Percentiles rank a stretch among this genome's conserved stretches.
Evolutionary conservation across 805 yeast species (phyloP).

Genomic region (Torulaspora delbrueckii): DNA sequence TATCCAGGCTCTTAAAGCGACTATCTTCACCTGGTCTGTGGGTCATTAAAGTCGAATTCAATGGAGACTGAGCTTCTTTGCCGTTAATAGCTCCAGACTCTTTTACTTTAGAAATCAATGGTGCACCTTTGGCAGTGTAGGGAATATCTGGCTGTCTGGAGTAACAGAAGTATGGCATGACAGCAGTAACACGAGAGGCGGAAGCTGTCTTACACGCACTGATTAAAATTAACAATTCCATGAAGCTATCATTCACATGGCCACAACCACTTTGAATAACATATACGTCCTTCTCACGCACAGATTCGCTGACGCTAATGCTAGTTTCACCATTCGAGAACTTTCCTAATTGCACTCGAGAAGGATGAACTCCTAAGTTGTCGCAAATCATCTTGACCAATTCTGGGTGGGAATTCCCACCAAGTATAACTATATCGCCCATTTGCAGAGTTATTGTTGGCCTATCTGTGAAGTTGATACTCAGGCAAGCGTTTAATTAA

Average conservation of each 20-base stretch:
- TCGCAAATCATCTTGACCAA: slow-evolving; percentile 72
- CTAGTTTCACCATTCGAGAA: slow-evolving; percentile 92
- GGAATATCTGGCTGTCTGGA: slow-evolving; percentile 95
- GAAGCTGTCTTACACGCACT: slow-evolving; percentile 93
- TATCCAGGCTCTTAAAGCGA: slow-evolving; percentile 17
- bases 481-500: not conserved
- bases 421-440: slow-evolving; percentile 82
- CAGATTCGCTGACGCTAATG: slow-evolving; percentile 79
- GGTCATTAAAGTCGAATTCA: slow-evolving; percentile 23
- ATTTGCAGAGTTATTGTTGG: slow-evolving; percentile 34
- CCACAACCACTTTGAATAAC: slow-evolving; percentile 85
- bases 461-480: not conserved
- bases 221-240: slow-evolving; percentile 75
- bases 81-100: slow-evolving; percentile 41
- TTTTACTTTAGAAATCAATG: slow-evolving; percentile 41
- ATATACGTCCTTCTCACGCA: slow-evolving; percentile 93
- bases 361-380: slow-evolving; percentile 67
- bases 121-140: slow-evolving; percentile 72
- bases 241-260: slow-evolving; percentile 77
- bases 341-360: slow-evolving; percentile 58
- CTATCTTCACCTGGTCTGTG: slow-evolving; percentile 26
- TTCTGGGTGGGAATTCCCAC: slow-evolving; percentile 85
- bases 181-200: slow-evolving; percentile 84
- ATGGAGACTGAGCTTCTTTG: slow-evolving; percentile 48
- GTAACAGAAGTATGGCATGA: slow-evolving; percentile 89